Evolutionary conservation across 345 rosid genomes (phyloP).

Genomic region (Bruguiera parviflora): DNA sequence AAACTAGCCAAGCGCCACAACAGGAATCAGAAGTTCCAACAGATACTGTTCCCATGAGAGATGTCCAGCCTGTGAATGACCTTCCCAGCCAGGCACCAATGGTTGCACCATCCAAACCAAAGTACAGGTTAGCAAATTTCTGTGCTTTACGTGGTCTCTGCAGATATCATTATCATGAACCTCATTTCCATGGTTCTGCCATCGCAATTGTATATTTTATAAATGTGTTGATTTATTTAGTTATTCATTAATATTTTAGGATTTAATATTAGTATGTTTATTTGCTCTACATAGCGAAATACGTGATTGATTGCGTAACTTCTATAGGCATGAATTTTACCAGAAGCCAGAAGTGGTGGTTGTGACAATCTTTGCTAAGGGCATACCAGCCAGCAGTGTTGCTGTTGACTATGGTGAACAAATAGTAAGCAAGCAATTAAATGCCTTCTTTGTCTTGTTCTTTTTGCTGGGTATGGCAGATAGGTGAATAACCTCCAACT

Average conservation of each 20-base stretch:
- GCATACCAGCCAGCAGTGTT: conserved; percentile 55
- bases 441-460: conserved; percentile 3
- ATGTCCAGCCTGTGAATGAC: conserved; percentile 9
- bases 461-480: not conserved
- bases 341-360: conserved; percentile 92
- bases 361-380: conserved; percentile 80
- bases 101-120: conserved; percentile 39
- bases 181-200: not conserved
- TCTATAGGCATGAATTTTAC: conserved; percentile 72
- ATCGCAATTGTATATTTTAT: not conserved
- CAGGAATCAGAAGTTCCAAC: conserved; percentile 22
- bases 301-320: conserved; percentile 5
- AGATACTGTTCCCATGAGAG: conserved; percentile 14
- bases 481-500: not conserved
- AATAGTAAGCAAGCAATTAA: conserved; percentile 43
- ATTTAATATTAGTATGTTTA: not conserved
- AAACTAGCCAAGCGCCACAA: conserved; percentile 28
- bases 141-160: not conserved
- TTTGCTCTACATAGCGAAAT: not conserved
- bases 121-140: conserved; percentile 46
- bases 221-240: not conserved
- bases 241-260: not conserved
- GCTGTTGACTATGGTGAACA: conserved; percentile 78
- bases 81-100: not conserved
- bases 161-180: not conserved